Percentiles rank a stretch among this genome's conserved stretches.
phyloP scores from a whole-genome alignment of 805 yeast species.

The Ogataea polymorpha region DNA sequence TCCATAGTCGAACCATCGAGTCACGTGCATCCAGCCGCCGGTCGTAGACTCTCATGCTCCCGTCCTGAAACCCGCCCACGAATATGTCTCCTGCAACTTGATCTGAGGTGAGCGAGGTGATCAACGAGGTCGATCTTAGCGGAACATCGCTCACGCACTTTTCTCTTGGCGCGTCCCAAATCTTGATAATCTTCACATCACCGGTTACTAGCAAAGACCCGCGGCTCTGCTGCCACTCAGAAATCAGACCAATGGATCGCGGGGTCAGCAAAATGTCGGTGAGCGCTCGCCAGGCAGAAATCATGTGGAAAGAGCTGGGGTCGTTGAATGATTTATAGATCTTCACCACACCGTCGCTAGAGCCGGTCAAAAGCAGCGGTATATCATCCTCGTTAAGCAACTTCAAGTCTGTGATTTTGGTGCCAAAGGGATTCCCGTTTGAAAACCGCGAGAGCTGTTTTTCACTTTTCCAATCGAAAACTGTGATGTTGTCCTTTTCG shows the following conservation, averaged over 20 bases:
- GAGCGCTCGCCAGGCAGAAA: constrained; percentile 90
- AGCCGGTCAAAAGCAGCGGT: constrained; percentile 80
- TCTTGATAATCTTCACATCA: constrained; percentile 83
- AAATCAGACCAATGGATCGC: constrained; percentile 74
- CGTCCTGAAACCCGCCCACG: constrained; percentile 91
- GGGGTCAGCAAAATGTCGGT: constrained; percentile 81
- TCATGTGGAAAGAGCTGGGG: constrained; percentile 51
- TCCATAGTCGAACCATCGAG: constrained; percentile 83
- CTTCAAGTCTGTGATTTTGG: constrained; percentile 82
- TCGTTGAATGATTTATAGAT: constrained; percentile 76
- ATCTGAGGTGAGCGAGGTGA: constrained; percentile 87
- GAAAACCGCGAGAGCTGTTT: constrained; percentile 65
- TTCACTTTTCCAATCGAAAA: constrained; percentile 81
- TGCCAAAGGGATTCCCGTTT: constrained; percentile 83
- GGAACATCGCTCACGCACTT: constrained; percentile 84
- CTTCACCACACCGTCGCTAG: constrained; percentile 92
- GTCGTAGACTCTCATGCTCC: constrained; percentile 85
- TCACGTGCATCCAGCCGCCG: constrained; percentile 81
- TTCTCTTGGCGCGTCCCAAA: constrained; percentile 98
- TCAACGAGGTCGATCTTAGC: constrained; percentile 84
- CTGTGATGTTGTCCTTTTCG: constrained; percentile 76
- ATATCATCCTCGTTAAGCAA: constrained; percentile 89
- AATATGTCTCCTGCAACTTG: constrained; percentile 91
- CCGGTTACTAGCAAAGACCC: constrained; percentile 92
- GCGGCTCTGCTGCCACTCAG: constrained; percentile 96